A percentile compares a stretch with the other conserved stretches of the same genome.
phyloP scores from a whole-genome alignment of 1,284 basidiomycete species.

The Stereum hirsutum region DNA sequence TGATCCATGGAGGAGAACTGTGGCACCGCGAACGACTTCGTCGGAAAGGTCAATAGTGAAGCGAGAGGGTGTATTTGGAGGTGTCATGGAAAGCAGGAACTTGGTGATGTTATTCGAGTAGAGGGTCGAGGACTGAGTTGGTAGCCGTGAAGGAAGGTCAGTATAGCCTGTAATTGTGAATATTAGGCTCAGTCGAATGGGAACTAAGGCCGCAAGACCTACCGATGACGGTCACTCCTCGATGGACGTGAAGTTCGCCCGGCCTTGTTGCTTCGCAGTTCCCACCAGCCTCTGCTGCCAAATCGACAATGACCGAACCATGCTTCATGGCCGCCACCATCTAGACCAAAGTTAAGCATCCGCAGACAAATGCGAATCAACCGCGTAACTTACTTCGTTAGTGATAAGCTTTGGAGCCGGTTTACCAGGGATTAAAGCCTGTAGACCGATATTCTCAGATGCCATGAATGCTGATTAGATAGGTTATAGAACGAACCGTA shows the following conservation, averaged over 20 bases:
- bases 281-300: constrained; percentile 78
- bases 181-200: not conserved
- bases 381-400: constrained; percentile 37
- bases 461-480: not conserved
- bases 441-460: not conserved
- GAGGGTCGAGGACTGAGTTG: constrained; percentile 78
- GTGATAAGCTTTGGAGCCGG: constrained; percentile 79
- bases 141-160: constrained; percentile 75
- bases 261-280: constrained; percentile 77
- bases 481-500: constrained; percentile 42
- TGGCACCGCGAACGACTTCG: constrained; percentile 75
- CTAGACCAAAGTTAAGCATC: constrained; percentile 15
- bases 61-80: constrained; percentile 36
- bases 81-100: constrained; percentile 70
- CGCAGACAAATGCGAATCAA: not conserved
- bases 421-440: constrained; percentile 78
- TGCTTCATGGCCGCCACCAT: constrained; percentile 84
- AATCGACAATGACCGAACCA: constrained; percentile 78
- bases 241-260: constrained; percentile 56
- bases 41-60: constrained; percentile 68
- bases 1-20: constrained; percentile 63
- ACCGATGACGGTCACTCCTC: constrained; percentile 78
- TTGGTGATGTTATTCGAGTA: constrained; percentile 89
- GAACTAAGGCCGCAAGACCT: constrained; percentile 10
- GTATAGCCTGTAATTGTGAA: constrained; percentile 47